Evolutionary conservation across 225 moss, liverwort and hornwort species (phyloP), one percentile per base, ranked within the genome.

Genomic region (Marchantia polymorpha): DNA sequence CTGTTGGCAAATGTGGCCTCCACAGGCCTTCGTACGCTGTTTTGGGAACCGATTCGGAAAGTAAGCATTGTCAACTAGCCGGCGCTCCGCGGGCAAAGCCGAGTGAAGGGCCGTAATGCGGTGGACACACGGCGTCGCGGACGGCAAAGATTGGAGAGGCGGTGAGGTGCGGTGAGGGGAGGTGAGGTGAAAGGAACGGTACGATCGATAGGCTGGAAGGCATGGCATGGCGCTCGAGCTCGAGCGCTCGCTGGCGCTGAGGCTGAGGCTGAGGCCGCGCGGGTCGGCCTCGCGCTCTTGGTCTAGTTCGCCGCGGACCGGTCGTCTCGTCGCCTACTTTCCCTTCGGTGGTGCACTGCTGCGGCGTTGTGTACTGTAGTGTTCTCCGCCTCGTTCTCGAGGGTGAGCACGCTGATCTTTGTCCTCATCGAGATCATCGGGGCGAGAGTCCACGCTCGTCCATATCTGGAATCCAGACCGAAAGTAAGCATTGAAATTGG

Each of bases 151-250:
- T 46, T 69, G 12, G 69, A 48, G 17, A 7, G 9, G 26, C 69
- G 69, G 69, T 69, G 69, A 69, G 17, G 19, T n/a, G 26, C 69
- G 69, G 69, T 69, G 69, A 69, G 17, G 19, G n/a, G n/a, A n/a
- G 69, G 47, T 17, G 22, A 46, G 46, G 39, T 47, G 39, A 46
- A 56, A 39, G 39, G 39, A 69, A 48, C 15, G 17, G 46, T 47
- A 46, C 46, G 26, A 48, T 20, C 47, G 46, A 69, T 69, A 47
- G 19, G 39, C 69, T 39, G 46, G 8, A 1, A 39, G 5, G 56
- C 9, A 56, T 13, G 46, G 17, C 17, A 9, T 46, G 46, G 69
- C 46, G 69, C 46, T 46, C 11, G 56, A 56, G 56, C 14, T 19
- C 11, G 56, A 56, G 56, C 14, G 1, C 9, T 46, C 19, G 26